Evolutionary conservation across 177 flowering plant genomes (phyloP), one percentile per base, ranked within the genome.

Genomic region (Vitis hybrid): DNA sequence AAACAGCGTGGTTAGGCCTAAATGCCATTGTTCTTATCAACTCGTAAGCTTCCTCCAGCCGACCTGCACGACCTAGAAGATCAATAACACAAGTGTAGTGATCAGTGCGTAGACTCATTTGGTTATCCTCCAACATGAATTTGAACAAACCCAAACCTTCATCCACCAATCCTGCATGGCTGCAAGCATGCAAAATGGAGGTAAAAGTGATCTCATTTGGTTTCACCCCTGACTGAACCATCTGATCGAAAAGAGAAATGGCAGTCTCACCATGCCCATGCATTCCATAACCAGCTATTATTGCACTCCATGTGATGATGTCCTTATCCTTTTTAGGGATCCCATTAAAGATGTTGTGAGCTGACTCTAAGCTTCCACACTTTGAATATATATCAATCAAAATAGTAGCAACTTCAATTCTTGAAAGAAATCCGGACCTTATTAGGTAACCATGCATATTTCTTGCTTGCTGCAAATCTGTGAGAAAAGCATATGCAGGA

Each of bases 111-210:
- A 79, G 80, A 60, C 53, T 62, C 13, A 50, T 54, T 52, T 46
- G 68, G 15, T 74, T 41, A 14, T 72, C 64, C 35, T 65, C 65
- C 3, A 75, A 68, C 84, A 85, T 83, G 57, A 73, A 80, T 15
- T 74, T 67, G 78, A 87, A 87, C 73, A 84, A 71, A 48, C 17
- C 15, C 67, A 87, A 68, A 58, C 93, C 91, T 21, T 89, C 84
- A 59, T 86, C 91, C 54, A 86, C 88, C 74, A 86, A 50, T 61
- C 93, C 93, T 14, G 82, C 74, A 73, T 89, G 93, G 74, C 89
- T 76, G 73, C 89, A 87, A 9, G 90, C 89, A 65, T 83, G 82
- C 67, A 87, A 73, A 12, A 76, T 83, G 21, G 88, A 84, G 24
- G 89, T 85, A 66, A 87, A 84, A 13, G 88, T 85, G 68, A 84